phyloP scores from a whole-genome alignment of 2,329 filamentous ascomycete genomes.

The Raffaelea arxii region DNA sequence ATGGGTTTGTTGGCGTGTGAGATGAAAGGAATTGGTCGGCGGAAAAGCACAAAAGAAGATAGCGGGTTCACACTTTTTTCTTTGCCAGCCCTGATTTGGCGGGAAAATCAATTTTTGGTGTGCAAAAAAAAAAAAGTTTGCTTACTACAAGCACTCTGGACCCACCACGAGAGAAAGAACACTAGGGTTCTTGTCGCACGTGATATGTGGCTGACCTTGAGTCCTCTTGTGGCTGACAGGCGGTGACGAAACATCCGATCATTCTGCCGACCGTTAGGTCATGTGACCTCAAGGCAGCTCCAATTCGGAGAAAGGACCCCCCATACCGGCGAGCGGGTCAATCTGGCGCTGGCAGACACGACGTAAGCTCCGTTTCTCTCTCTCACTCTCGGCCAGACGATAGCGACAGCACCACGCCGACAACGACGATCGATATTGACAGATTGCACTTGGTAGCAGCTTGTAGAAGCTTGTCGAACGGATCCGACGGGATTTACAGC shows the following conservation, averaged over 20 bases:
- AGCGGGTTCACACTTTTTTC: constrained; percentile 4
- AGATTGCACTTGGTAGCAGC: too few relatives aligned
- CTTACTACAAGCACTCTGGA: background rate
- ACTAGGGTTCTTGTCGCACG: constrained; percentile 4
- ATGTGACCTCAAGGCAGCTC: too few relatives aligned
- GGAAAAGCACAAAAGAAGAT: constrained; percentile 3
- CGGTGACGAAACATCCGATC: background rate
- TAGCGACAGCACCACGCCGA: too few relatives aligned
- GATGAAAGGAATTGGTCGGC: constrained; percentile 7
- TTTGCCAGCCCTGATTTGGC: constrained; percentile 3
- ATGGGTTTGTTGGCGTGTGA: constrained; percentile 1
- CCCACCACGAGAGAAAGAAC: background rate
- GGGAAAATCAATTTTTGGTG: constrained; percentile 8
- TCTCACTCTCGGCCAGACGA: too few relatives aligned
- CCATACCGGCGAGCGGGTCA: background rate
- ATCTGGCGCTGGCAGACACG: background rate
- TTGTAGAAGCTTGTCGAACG: too few relatives aligned
- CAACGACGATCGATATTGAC: too few relatives aligned
- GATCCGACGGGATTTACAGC: too few relatives aligned
- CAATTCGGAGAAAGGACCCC: background rate
- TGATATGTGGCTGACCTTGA: background rate
- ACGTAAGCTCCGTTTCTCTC: too few relatives aligned
- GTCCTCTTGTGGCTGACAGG: too few relatives aligned
- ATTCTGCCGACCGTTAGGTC: constrained; percentile 3
- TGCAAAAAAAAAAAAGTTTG: constrained; percentile 7